phyloP scores from a whole-genome alignment of 2,329 filamentous ascomycete species.

The Alternaria gaisen region DNA sequence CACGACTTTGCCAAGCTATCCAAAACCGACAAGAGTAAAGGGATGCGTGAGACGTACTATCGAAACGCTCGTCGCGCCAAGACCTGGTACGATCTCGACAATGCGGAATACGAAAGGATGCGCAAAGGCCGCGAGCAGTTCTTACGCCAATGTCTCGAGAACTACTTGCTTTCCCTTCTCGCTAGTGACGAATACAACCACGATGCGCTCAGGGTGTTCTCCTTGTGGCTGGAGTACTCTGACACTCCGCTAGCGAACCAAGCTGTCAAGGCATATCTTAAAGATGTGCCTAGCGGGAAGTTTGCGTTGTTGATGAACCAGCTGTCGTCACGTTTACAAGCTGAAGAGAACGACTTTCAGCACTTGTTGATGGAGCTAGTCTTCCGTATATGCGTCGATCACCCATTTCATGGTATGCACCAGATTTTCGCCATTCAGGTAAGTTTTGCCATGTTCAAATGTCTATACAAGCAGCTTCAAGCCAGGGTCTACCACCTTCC shows the following conservation, averaged over 20 bases:
- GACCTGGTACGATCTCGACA: conserved; percentile 89
- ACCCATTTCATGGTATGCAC: conserved; percentile 97
- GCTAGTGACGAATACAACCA: conserved; percentile 90
- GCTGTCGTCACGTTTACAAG: conserved; percentile 87
- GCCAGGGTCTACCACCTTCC: not conserved
- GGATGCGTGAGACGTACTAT: conserved; percentile 61
- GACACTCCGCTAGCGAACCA: conserved; percentile 79
- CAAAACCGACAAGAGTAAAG: conserved; percentile 55
- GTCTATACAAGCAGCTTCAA: no score
- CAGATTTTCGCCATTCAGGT: conserved; percentile 78
- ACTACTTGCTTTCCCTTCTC: conserved; percentile 85
- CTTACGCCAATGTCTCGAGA: conserved; percentile 87
- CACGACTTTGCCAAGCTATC: conserved; percentile 72
- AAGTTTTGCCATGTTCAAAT: not conserved
- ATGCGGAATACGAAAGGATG: conserved; percentile 83
- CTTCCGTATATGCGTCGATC: conserved; percentile 84
- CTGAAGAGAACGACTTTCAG: conserved; percentile 76
- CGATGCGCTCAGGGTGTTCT: conserved; percentile 89
- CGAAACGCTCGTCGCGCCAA: conserved; percentile 74
- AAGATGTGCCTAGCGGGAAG: conserved; percentile 84
- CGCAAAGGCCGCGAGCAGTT: conserved; percentile 81
- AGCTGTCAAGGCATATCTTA: conserved; percentile 75
- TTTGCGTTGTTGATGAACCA: conserved; percentile 96
- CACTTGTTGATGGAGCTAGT: conserved; percentile 76
- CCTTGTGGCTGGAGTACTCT: conserved; percentile 90